Evolutionary conservation across 208 protist genomes (phyloP).

Genomic region (Zelonia costaricensis): DNA sequence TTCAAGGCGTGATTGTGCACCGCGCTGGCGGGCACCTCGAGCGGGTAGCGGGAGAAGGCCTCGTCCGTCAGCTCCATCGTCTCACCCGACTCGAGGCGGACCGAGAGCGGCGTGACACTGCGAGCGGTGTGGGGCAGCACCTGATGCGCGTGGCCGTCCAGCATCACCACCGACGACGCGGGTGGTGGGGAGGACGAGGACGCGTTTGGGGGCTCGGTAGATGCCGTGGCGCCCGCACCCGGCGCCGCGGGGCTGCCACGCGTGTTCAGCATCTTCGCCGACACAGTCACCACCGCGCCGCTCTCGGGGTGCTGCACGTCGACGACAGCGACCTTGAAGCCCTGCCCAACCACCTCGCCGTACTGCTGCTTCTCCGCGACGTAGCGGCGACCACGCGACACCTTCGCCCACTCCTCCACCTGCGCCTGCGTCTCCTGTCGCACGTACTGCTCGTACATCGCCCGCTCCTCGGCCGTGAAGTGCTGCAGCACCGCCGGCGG

Average conservation of each 20-base stretch:
- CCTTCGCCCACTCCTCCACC: constrained; percentile 53
- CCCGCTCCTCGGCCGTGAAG: constrained; percentile 74
- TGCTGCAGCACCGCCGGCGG: constrained; percentile 63
- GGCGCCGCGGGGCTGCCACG: constrained; percentile 17
- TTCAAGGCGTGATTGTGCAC: constrained; percentile 75
- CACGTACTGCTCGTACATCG: constrained; percentile 85
- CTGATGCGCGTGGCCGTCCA: constrained; percentile 61
- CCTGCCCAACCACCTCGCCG: constrained; percentile 56
- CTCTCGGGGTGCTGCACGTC: constrained; percentile 62
- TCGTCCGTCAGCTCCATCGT: constrained; percentile 70
- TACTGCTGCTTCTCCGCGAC: constrained; percentile 70
- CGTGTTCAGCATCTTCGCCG: constrained; percentile 38
- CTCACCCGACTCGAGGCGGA: constrained; percentile 76
- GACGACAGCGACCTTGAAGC: constrained; percentile 54
- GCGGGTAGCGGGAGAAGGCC: constrained; percentile 57
- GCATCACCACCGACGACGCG: constrained; percentile 14
- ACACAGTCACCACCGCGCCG: constrained; percentile 61
- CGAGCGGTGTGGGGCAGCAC: constrained; percentile 46
- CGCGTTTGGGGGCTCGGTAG: background rate
- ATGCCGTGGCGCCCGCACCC: background rate
- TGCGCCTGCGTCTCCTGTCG: constrained; percentile 57
- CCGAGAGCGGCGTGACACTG: constrained; percentile 50
- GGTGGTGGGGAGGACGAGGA: background rate
- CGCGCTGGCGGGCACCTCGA: constrained; percentile 55
- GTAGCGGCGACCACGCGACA: constrained; percentile 62